These are phyloP conservation scores for Penicillium herquei DNA, from an alignment of 495 filamentous ascomycete species.

Conservation along the genomic window DNA sequence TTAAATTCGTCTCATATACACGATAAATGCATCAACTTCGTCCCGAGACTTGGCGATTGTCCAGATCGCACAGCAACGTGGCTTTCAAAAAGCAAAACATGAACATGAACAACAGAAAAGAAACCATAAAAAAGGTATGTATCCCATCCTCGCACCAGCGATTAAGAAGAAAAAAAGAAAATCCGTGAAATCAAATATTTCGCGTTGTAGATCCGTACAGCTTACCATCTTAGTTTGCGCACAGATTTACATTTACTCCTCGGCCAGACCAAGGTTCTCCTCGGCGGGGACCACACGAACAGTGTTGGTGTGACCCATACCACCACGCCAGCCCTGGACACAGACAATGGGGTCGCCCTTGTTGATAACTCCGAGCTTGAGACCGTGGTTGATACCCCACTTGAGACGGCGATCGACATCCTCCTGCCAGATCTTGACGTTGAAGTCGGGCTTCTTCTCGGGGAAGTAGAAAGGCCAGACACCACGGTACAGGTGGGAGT, in stretches of 20 bases:
- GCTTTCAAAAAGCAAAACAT: slow-evolving; percentile 12
- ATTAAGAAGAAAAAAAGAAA: slow-evolving; percentile 15
- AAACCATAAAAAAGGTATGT: slow-evolving; percentile 25
- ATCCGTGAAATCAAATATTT: not conserved
- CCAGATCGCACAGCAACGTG: slow-evolving; percentile 22
- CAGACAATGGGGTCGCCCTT: slow-evolving; percentile 86
- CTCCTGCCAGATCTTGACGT: slow-evolving; percentile 87
- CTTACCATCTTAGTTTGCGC: slow-evolving; percentile 14
- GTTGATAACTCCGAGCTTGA: slow-evolving; percentile 77
- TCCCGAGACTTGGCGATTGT: slow-evolving; percentile 16
- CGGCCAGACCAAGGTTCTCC: slow-evolving; percentile 56
- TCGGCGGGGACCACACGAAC: slow-evolving; percentile 68
- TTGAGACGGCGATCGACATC: slow-evolving; percentile 95
- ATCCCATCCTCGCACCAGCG: slow-evolving; percentile 29
- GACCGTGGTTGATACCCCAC: slow-evolving; percentile 86
- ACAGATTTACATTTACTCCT: slow-evolving; percentile 31
- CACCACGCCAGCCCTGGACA: slow-evolving; percentile 96
- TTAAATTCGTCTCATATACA: slow-evolving; percentile 33
- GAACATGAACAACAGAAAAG: slow-evolving; percentile 6
- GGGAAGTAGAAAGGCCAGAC: slow-evolving; percentile 96
- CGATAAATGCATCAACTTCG: slow-evolving; percentile 24
- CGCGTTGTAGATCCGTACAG: slow-evolving; percentile 5
- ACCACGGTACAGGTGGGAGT: slow-evolving; percentile 93
- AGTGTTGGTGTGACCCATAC: slow-evolving; percentile 98
- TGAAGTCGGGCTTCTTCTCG: slow-evolving; percentile 92